These are phyloP conservation scores for Phialophora verrucosa DNA, from an alignment of 2,329 filamentous ascomycete genomes.

Conservation along the genomic window DNA sequence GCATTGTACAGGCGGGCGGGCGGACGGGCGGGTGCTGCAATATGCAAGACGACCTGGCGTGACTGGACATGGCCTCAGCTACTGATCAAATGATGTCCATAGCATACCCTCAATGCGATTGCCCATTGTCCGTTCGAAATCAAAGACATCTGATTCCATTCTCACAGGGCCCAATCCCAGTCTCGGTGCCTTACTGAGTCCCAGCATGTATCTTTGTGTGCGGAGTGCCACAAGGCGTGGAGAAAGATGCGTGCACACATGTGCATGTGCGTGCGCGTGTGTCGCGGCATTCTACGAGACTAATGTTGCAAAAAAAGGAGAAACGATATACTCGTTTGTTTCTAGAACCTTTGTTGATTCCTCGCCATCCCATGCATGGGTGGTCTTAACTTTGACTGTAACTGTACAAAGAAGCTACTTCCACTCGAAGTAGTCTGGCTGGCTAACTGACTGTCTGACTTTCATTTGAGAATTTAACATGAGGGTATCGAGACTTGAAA, in stretches of 20 bases:
- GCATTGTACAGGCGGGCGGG: not conserved
- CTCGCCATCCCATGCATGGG: not conserved
- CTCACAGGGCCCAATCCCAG: no score
- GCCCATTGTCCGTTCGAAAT: not conserved
- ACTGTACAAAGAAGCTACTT: not conserved
- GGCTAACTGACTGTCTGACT: not conserved
- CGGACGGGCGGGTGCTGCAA: not conserved
- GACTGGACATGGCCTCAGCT: not conserved
- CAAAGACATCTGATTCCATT: not conserved
- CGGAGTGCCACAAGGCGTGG: no score
- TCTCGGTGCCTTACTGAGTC: not conserved
- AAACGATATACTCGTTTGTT: not conserved
- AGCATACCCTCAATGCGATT: not conserved
- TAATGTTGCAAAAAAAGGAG: no score
- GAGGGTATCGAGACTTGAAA: not conserved
- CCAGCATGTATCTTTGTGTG: no score
- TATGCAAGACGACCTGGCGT: not conserved
- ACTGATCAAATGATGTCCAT: not conserved
- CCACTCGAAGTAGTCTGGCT: not conserved
- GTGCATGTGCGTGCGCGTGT: no score
- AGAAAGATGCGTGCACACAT: no score
- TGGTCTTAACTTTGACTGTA: not conserved
- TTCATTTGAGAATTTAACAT: not conserved
- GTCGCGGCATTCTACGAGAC: no score
- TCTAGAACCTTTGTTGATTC: not conserved